Percentiles rank a stretch among this genome's conserved stretches.
These are phyloP conservation scores for Aspergillus sp. DNA, from an alignment of 2,329 filamentous ascomycete species.

Conservation along the genomic window DNA sequence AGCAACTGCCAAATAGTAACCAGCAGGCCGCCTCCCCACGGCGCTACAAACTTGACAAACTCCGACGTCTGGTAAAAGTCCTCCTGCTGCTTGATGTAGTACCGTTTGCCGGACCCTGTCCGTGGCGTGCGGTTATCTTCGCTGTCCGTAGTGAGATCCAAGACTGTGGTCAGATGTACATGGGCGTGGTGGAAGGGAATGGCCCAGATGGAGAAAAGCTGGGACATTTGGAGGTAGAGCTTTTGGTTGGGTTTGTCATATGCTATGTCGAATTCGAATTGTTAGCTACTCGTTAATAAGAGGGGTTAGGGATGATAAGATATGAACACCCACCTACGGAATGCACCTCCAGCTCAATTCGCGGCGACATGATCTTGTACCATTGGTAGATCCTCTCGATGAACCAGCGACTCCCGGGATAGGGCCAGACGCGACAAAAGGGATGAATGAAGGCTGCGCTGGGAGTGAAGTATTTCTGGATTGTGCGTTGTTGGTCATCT, in stretches of 20 bases:
- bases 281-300: slow-evolving; percentile 2
- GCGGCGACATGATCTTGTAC: slow-evolving; percentile 81
- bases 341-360: slow-evolving; percentile 68
- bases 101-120: slow-evolving; percentile 48
- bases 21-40: slow-evolving; percentile 58
- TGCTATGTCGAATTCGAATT: slow-evolving; percentile 47
- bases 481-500: slow-evolving; percentile 62
- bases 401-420: slow-evolving; percentile 64
- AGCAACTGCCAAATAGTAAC: slow-evolving; percentile 66
- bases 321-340: slow-evolving; percentile 50
- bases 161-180: slow-evolving; percentile 67
- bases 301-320: neutral
- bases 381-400: slow-evolving; percentile 73
- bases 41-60: slow-evolving; percentile 70
- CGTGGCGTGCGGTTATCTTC: slow-evolving; percentile 18
- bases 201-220: slow-evolving; percentile 76
- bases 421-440: slow-evolving; percentile 67
- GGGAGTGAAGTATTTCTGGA: slow-evolving; percentile 72
- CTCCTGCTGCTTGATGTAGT: slow-evolving; percentile 75
- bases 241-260: slow-evolving; percentile 66
- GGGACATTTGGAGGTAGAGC: slow-evolving; percentile 73
- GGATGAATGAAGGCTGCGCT: slow-evolving; percentile 76
- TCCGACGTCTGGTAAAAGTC: slow-evolving; percentile 80
- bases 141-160: slow-evolving; percentile 59
- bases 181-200: slow-evolving; percentile 72